Evolutionary conservation across 495 filamentous ascomycete species (phyloP), one percentile per base, ranked within the genome.

Genomic region (Neurospora sp.): DNA sequence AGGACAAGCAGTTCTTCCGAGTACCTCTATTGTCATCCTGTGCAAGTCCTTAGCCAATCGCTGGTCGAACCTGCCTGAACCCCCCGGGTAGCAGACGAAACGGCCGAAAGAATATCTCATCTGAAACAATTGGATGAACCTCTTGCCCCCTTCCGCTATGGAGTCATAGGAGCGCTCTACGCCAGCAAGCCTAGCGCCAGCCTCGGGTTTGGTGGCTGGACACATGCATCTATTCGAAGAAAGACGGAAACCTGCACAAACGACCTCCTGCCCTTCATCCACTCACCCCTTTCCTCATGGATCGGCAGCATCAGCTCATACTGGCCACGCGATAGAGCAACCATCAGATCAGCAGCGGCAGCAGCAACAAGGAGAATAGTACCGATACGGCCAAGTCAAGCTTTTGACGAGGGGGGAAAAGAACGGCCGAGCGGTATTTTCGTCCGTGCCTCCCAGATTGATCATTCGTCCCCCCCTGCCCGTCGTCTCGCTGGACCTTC

Each of bases 161-260:
- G 74, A 66, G 54, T 66, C 54, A 66, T 66, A 18, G 39, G 69
- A 69, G 59, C 37, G 44, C 75, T 77, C 72, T 66, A 66, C 27
- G 27, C 54, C 39, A 62, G 70, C 72, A 69, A 69, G 72, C 40
- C 69, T 46, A 46, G 35, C 74, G 59, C 75, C 66, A 71, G 69
- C 75, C 48, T 74, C 66, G 76, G 77, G 79, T 66, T 78, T 80
- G 79, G 79, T 74, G 74, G 76, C 70, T 78, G 78, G 75, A 44
- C 73, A 70, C 71, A 72, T 75, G 78, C 76, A 77, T 74, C 74
- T 74, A 77, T 77, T 79, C 71, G 74, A 77, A 76, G 72, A 71
- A 66, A 75, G 78, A 80, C 80, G 80, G 80, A 74, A 81, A 78
- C 75, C 75, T 81, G 80, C 80, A 81, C 80, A 80, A 81, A 78